Evolutionary conservation across 305 asterid genomes (phyloP).

Genomic region (Fraxinus baroniana): DNA sequence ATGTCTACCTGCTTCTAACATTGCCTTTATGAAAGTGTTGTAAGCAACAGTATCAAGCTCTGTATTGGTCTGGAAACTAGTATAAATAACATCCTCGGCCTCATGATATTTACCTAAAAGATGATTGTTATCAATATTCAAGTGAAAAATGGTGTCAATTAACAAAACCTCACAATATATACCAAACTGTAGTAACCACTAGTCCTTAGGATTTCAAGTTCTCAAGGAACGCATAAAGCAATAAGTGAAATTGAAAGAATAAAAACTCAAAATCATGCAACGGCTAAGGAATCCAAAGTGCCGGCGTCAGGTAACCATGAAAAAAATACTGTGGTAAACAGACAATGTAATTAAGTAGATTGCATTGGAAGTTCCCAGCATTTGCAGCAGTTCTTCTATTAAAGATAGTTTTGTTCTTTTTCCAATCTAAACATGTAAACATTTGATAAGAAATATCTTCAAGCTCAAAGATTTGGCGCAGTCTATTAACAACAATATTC

Average conservation of each 20-base stretch:
- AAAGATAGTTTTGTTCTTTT: not conserved
- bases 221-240: conserved; percentile 6
- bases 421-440: not conserved
- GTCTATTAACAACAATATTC: not conserved
- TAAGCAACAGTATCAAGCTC: conserved; percentile 94
- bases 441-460: not conserved
- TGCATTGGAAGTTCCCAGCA: not conserved
- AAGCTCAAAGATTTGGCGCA: not conserved
- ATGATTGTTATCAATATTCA: conserved; percentile 20
- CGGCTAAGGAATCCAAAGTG: conserved; percentile 2
- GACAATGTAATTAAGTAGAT: not conserved
- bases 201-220: not conserved
- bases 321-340: not conserved
- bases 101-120: conserved; percentile 61
- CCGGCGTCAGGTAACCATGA: not conserved
- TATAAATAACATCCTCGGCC: conserved; percentile 55
- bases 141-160: not conserved
- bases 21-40: conserved; percentile 86
- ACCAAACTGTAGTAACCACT: not conserved
- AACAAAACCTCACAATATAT: not conserved
- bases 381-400: not conserved
- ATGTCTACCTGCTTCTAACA: conserved; percentile 75
- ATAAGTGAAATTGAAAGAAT: not conserved
- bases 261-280: conserved; percentile 4
- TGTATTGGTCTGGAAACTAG: conserved; percentile 50